A percentile compares a stretch with the other conserved stretches of the same genome.
phyloP scores from a whole-genome alignment of 1,139 yeast genomes.

The Williopsis jadinii region DNA sequence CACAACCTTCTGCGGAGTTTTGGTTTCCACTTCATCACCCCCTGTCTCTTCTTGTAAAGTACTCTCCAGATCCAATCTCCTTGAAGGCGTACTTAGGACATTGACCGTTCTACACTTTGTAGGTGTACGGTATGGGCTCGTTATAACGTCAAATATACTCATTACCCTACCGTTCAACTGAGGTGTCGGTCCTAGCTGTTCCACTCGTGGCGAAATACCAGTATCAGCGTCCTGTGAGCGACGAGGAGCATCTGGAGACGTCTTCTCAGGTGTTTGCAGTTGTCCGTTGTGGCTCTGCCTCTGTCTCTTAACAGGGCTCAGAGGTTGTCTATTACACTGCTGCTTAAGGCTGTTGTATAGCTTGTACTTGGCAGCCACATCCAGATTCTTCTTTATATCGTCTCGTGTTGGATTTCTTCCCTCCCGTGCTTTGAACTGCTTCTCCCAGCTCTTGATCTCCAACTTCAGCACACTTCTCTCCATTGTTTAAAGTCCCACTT shows the following conservation, averaged over 20 bases:
- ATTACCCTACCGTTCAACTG: conserved; percentile 64
- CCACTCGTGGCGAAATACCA: conserved; percentile 7
- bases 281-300: conserved; percentile 1
- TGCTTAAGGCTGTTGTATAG: conserved; percentile 8
- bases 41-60: conserved; percentile 2
- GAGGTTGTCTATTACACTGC: conserved; percentile 10
- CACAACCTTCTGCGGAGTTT: conserved; percentile 25
- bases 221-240: background rate
- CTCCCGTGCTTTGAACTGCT: conserved; percentile 34
- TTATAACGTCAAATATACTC: conserved; percentile 52
- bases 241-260: conserved; percentile 15
- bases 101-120: background rate
- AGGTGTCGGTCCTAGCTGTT: conserved; percentile 69
- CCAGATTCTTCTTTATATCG: conserved; percentile 44
- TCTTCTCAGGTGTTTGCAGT: conserved; percentile 18
- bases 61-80: conserved; percentile 9
- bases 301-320: background rate
- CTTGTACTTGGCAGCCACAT: conserved; percentile 18
- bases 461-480: conserved; percentile 24
- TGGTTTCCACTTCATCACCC: conserved; percentile 14
- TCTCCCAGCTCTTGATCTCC: conserved; percentile 62
- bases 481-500: background rate
- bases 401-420: conserved; percentile 45
- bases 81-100: conserved; percentile 7
- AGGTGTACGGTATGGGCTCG: conserved; percentile 13